A percentile compares a stretch with the other conserved stretches of the same genome.
Conservation (phyloP, 768 basidiomycete species). For the Pleurotus platypus region DNA sequence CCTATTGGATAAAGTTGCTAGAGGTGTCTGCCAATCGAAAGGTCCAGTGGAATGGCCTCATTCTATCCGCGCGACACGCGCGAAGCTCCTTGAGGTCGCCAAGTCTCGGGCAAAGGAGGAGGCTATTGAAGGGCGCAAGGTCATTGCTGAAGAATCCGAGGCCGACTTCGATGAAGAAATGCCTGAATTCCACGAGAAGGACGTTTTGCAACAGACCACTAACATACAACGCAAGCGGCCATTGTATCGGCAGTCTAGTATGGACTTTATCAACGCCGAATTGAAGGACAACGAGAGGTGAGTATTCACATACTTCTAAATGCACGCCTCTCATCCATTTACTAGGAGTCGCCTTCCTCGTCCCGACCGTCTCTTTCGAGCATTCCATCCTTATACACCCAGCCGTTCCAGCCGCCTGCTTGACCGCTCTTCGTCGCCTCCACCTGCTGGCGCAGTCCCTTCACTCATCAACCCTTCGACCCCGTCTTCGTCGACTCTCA, state of each 20-base stretch:
- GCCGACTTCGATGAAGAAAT: slow-evolving; percentile 15
- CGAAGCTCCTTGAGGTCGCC: slow-evolving; percentile 79
- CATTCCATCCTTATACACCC: slow-evolving; percentile 60
- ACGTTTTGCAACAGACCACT: slow-evolving; percentile 43
- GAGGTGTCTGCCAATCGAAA: slow-evolving; percentile 71
- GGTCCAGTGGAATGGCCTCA: slow-evolving; percentile 81
- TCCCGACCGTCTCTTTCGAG: slow-evolving; percentile 49
- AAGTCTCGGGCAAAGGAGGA: slow-evolving; percentile 60
- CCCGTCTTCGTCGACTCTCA: slow-evolving; percentile 63
- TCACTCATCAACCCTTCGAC: slow-evolving; percentile 53
- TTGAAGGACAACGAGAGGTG: slow-evolving; percentile 57
- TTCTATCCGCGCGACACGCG: slow-evolving; percentile 75
- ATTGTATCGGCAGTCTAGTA: slow-evolving; percentile 78
- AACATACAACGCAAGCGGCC: slow-evolving; percentile 43
- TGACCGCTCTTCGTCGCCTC: slow-evolving; percentile 35
- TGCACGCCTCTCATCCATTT: slow-evolving; percentile 13
- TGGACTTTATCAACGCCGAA: slow-evolving; percentile 75
- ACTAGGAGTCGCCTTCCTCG: slow-evolving; percentile 59
- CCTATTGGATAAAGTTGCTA: slow-evolving; percentile 82
- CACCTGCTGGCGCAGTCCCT: slow-evolving; percentile 31
- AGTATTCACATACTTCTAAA: slow-evolving; percentile 19
- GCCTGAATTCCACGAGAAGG: slow-evolving; percentile 25
- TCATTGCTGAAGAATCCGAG: slow-evolving; percentile 44
- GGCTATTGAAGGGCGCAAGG: slow-evolving; percentile 28
- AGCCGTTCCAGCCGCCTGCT: slow-evolving; percentile 26